These are phyloP conservation scores for Penicillium paradoxum DNA, from an alignment of 495 filamentous ascomycete species.

Conservation along the genomic window DNA sequence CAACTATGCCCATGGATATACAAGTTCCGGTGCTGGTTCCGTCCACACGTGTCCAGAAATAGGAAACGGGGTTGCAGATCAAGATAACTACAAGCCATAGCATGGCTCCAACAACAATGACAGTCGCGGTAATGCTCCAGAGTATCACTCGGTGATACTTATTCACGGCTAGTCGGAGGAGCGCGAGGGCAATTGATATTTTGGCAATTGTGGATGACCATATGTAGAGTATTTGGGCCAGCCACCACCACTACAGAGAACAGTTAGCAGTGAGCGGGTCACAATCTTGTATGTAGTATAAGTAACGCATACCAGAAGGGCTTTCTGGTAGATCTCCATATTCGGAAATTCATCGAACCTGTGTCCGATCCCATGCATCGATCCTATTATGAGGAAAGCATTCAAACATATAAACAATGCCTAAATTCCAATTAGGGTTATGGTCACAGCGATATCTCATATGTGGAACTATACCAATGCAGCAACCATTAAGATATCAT, in stretches of 20 bases:
- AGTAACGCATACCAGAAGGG: conserved; percentile 10
- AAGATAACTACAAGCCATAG: conserved; percentile 26
- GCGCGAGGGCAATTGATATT: conserved; percentile 32
- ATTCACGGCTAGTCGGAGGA: conserved; percentile 30
- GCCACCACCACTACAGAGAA: conserved; percentile 18
- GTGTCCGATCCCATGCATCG: conserved; percentile 14
- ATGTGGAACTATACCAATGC: conserved; percentile 14
- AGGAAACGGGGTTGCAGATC: conserved; percentile 27
- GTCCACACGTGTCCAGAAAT: conserved; percentile 25
- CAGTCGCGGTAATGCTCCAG: conserved; percentile 16
- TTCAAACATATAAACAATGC: conserved; percentile 7
- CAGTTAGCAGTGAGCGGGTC: not conserved
- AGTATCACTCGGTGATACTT: conserved; percentile 21
- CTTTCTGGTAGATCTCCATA: conserved; percentile 5
- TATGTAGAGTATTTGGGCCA: conserved; percentile 31
- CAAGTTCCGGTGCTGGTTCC: conserved; percentile 13
- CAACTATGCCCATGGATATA: conserved; percentile 2
- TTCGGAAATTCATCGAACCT: conserved; percentile 10
- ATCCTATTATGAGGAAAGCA: conserved; percentile 13
- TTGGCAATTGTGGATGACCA: conserved; percentile 27
- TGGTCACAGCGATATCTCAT: not conserved
- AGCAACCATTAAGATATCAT: conserved; percentile 25
- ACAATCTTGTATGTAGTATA: not conserved
- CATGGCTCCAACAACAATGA: conserved; percentile 11
- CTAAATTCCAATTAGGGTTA: not conserved